Evolutionary conservation across 352 stramenopile genomes (phyloP).

Genomic region (Hyaloperonospora brassicae): DNA sequence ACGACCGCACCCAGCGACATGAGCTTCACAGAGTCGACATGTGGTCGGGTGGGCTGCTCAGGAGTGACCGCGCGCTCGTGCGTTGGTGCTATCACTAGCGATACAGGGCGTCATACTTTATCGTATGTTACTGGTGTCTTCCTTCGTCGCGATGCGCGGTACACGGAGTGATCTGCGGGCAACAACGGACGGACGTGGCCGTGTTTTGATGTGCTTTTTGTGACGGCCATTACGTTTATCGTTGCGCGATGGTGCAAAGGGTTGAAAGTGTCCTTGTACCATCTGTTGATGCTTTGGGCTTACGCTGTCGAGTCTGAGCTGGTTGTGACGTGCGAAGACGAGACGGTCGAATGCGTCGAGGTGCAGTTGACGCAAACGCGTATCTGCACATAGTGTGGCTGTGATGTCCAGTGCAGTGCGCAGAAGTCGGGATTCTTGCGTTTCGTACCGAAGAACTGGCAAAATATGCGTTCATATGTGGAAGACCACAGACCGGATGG

Average conservation of each 20-base stretch:
- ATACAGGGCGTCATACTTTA: no score
- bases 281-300: conserved; percentile 69
- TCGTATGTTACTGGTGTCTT: conserved; percentile 20
- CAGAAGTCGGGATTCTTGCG: conserved; percentile 60
- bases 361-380: conserved; percentile 53
- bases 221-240: conserved; percentile 38
- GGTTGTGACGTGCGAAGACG: conserved; percentile 78
- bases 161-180: conserved; percentile 52
- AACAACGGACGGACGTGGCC: conserved; percentile 65
- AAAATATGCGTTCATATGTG: conserved; percentile 74
- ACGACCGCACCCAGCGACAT: no score
- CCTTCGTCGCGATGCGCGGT: conserved; percentile 67
- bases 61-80: conserved; percentile 51
- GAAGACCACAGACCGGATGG: conserved; percentile 82
- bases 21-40: conserved; percentile 41
- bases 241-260: conserved; percentile 66
- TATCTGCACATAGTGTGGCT: conserved; percentile 70
- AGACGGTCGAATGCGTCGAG: conserved; percentile 71
- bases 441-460: conserved; percentile 70
- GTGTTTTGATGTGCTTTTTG: conserved; percentile 77
- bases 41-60: conserved; percentile 58
- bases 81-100: no score
- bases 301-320: conserved; percentile 49
- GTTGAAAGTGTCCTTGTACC: conserved; percentile 35
- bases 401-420: conserved; percentile 46